Conservation (phyloP, 495 filamentous ascomycete genomes). For the Penicillium salamii region DNA sequence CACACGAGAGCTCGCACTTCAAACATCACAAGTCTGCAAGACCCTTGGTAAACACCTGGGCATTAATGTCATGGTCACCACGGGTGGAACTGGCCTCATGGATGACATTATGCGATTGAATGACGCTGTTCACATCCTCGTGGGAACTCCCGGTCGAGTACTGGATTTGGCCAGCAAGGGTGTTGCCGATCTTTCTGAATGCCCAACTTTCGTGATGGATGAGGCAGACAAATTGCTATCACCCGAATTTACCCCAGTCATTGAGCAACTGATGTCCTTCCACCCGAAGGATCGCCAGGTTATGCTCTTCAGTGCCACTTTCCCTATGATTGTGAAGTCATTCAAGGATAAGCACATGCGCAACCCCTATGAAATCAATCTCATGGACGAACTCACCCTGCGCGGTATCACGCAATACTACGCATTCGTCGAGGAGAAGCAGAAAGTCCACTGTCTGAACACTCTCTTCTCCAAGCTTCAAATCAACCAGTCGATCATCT, state of each 20-base stretch:
- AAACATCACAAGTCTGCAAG: conserved; percentile 98
- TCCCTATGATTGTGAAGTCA: conserved; percentile 90
- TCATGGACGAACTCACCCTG: conserved; percentile 99
- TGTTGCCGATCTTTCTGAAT: conserved; percentile 94
- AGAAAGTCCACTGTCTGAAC: conserved; percentile 98
- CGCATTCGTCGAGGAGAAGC: conserved; percentile 97
- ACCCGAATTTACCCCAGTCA: conserved; percentile 92
- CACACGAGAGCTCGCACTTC: conserved; percentile 94
- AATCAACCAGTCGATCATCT: conserved; percentile 99
- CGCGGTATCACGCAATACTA: conserved; percentile 99
- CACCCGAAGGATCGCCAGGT: conserved; percentile 95
- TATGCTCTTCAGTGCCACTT: conserved; percentile 98
- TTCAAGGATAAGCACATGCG: conserved; percentile 99
- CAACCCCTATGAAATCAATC: conserved; percentile 95
- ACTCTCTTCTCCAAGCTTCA: conserved; percentile 98
- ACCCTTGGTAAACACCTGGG: conserved; percentile 94
- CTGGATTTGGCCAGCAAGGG: conserved; percentile 92
- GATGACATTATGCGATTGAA: conserved; percentile 96
- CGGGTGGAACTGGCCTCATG: conserved; percentile 88
- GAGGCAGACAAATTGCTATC: conserved; percentile 97
- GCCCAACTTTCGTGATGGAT: conserved; percentile 98
- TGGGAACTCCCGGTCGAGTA: conserved; percentile 94
- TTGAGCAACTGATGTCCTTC: conserved; percentile 90
- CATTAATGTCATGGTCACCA: conserved; percentile 98
- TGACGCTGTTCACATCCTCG: conserved; percentile 94